phyloP scores from a whole-genome alignment of 1,139 yeast species.

The Candida dubliniensis region DNA sequence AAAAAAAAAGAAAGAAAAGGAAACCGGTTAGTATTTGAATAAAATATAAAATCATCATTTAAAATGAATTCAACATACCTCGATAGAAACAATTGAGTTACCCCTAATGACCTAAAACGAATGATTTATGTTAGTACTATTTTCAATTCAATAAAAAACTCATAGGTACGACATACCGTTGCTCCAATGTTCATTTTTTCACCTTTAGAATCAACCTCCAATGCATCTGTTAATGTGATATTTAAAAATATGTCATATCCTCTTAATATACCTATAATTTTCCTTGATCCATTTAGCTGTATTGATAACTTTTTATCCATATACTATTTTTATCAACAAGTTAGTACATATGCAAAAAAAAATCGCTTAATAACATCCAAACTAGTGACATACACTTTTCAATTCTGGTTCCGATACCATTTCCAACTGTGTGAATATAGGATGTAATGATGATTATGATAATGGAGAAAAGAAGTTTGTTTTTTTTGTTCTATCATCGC shows the following conservation, averaged over 20 bases:
- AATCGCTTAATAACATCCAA: neutral
- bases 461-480: neutral
- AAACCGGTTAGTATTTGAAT: slow-evolving; percentile 20
- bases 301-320: slow-evolving; percentile 72
- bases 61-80: slow-evolving; percentile 35
- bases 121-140: neutral
- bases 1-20: neutral
- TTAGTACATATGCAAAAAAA: slow-evolving; percentile 1
- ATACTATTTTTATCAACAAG: slow-evolving; percentile 43
- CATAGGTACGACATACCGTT: slow-evolving; percentile 46
- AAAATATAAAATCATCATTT: neutral
- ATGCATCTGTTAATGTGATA: slow-evolving; percentile 70
- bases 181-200: slow-evolving; percentile 58
- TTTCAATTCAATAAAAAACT: neutral
- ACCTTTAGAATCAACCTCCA: slow-evolving; percentile 56
- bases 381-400: slow-evolving; percentile 36
- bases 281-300: slow-evolving; percentile 73
- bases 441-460: slow-evolving; percentile 4
- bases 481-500: no score
- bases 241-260: slow-evolving; percentile 81
- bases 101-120: slow-evolving; percentile 49
- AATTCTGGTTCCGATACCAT: slow-evolving; percentile 71
- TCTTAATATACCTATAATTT: slow-evolving; percentile 67
- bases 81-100: slow-evolving; percentile 60
- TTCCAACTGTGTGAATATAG: neutral